Evolutionary conservation across 1,139 yeast genomes (phyloP).

Genomic region (Pichia sp.): DNA sequence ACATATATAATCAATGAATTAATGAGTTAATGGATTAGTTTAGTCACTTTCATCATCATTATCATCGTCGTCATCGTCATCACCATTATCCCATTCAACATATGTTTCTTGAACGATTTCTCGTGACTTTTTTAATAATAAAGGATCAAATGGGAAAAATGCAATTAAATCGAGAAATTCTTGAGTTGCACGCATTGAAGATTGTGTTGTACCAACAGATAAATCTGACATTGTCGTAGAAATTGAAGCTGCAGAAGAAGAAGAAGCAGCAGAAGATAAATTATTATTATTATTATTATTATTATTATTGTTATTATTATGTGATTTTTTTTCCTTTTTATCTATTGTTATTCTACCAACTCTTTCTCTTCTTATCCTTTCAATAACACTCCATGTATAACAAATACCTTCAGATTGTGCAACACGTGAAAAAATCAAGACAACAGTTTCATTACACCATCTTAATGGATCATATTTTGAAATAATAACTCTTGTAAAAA

Average conservation of each 20-base stretch:
- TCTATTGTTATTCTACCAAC: slow-evolving; percentile 24
- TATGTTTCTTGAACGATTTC: slow-evolving; percentile 49
- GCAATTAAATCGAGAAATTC: slow-evolving; percentile 87
- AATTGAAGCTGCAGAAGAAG: slow-evolving; percentile 4
- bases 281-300: background rate
- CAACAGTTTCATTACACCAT: slow-evolving; percentile 91
- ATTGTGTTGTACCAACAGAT: slow-evolving; percentile 11
- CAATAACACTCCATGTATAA: slow-evolving; percentile 89
- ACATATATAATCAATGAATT: too few relatives aligned
- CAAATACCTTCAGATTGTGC: slow-evolving; percentile 88
- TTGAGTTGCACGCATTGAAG: slow-evolving; percentile 34
- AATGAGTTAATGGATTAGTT: too few relatives aligned
- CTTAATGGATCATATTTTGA: slow-evolving; percentile 91
- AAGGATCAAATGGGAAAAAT: slow-evolving; percentile 93
- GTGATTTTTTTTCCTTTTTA: background rate
- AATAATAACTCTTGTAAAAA: slow-evolving; percentile 79
- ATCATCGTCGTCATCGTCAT: slow-evolving; percentile 11
- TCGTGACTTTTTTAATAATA: slow-evolving; percentile 62
- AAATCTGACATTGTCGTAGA: background rate
- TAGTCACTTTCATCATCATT: background rate
- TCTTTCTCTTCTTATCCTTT: slow-evolving; percentile 73
- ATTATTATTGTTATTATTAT: background rate
- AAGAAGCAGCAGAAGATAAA: slow-evolving; percentile 20
- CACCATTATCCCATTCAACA: slow-evolving; percentile 72
- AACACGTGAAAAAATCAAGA: slow-evolving; percentile 85